Evolutionary conservation across 2,329 filamentous ascomycete species (phyloP).

Genomic region (Phyllosticta capitalensis): DNA sequence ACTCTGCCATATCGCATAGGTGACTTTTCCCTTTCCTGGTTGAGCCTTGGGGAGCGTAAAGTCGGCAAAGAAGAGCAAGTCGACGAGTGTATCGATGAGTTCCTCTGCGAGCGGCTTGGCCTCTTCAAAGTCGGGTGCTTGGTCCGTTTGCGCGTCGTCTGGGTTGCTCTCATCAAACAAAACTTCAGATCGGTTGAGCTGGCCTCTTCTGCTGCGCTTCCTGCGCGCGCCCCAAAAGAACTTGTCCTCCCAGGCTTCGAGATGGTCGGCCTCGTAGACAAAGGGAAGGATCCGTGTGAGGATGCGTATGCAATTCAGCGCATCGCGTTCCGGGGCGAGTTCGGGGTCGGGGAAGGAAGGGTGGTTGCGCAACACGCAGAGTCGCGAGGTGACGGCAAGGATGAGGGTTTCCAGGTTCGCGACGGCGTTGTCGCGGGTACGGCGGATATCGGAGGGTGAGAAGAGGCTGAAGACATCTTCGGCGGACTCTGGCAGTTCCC

Average conservation of each 20-base stretch:
- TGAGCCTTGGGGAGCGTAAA: slow-evolving; percentile 72
- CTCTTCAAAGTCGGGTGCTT: slow-evolving; percentile 62
- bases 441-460: slow-evolving; percentile 67
- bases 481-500: slow-evolving; percentile 89
- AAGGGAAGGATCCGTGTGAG: slow-evolving; percentile 84
- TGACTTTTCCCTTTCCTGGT: slow-evolving; percentile 67
- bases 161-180: slow-evolving; percentile 69
- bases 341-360: slow-evolving; percentile 84
- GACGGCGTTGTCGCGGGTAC: slow-evolving; percentile 73
- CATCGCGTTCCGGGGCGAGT: slow-evolving; percentile 71
- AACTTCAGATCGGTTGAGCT: slow-evolving; percentile 54
- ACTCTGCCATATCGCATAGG: slow-evolving; percentile 95
- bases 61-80: slow-evolving; percentile 83
- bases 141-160: slow-evolving; percentile 35
- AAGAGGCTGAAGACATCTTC: slow-evolving; percentile 97
- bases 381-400: slow-evolving; percentile 69
- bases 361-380: slow-evolving; percentile 76
- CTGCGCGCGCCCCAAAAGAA: slow-evolving; percentile 82
- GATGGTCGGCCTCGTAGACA: slow-evolving; percentile 77
- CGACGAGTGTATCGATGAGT: slow-evolving; percentile 78
- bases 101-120: slow-evolving; percentile 85
- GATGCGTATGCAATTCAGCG: slow-evolving; percentile 90
- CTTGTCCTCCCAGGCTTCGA: slow-evolving; percentile 77
- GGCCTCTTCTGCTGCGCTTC: slow-evolving; percentile 43
- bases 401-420: slow-evolving; percentile 86